Base-by-base conservation (phyloP, 768 basidiomycete genomes). In the Boletus barrowsii region DNA sequence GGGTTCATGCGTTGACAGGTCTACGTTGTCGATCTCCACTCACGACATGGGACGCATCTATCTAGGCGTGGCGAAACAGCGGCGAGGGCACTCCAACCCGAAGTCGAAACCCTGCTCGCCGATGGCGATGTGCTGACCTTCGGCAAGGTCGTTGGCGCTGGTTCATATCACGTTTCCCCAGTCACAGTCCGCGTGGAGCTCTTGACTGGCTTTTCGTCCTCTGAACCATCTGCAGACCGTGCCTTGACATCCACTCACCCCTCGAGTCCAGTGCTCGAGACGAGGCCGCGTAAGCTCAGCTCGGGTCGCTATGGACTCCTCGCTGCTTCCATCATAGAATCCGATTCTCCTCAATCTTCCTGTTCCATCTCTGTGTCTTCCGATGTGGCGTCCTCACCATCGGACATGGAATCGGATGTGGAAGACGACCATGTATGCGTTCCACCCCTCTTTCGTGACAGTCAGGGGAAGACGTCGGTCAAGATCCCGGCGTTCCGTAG, bases 21-120 rank as follows among this genome's bases (percentile, higher is more conserved):
- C 11, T 87, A 84, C 63, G 69, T 90, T 66, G 79, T 82, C 57
- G 89, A 91, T 74, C 73, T 84, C 17, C 72, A 77, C 51, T 90
- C 88, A 1, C 88, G 89, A 60, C 89, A 92, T 65, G 89, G 89
- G 3, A 91, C 88, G 0, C 81, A 87, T 59, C 65, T 91, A 49
- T 75, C 78, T 56, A 81, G 79, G 59, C 68, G 74, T 36, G 79
- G 76, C 32, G 84, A 87, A 46, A 56, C 70, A 1, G 60, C 74
- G 10, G 74, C 82, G 2, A 81, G 66, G 62, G 73, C 65, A 55
- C 72, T 91, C 20, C 71, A 73, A 42, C 74, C 85, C 14, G 83
- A 86, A 60, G 73, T 76, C 8, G 79, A 85, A 29, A 79, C 76
- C 32, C 64, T 75, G 37, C 81, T 92, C 44, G 63, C 74, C 40